Evolutionary conservation across 208 protist genomes (phyloP).

Genomic region (Trypanosoma scelopori): DNA sequence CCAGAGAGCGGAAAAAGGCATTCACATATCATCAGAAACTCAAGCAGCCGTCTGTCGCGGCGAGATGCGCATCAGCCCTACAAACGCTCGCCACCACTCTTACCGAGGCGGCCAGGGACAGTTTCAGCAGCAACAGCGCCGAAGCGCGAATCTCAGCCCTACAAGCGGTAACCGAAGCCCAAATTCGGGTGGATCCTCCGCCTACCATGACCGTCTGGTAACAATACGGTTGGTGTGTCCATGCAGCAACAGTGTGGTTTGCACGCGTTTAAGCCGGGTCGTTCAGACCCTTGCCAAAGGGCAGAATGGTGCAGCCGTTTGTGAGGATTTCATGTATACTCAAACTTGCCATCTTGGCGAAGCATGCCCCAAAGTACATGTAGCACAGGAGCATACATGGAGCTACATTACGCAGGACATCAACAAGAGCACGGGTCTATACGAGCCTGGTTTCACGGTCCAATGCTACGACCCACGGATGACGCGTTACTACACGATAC

Average conservation of each 20-base stretch:
- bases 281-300: slow-evolving; percentile 17
- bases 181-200: not conserved
- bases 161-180: slow-evolving; percentile 9
- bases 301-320: slow-evolving; percentile 38
- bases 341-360: slow-evolving; percentile 59
- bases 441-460: slow-evolving; percentile 59
- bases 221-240: slow-evolving; percentile 30
- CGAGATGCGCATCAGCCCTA: slow-evolving; percentile 5
- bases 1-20: not conserved
- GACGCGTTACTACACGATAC: slow-evolving; percentile 73
- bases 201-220: slow-evolving; percentile 9
- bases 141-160: slow-evolving; percentile 10
- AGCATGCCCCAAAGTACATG: slow-evolving; percentile 76
- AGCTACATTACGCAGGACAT: slow-evolving; percentile 42
- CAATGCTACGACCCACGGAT: slow-evolving; percentile 71
- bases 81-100: not conserved
- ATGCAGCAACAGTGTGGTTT: slow-evolving; percentile 14
- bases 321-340: slow-evolving; percentile 60
- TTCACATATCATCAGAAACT: not conserved
- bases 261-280: slow-evolving; percentile 13
- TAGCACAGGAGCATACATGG: slow-evolving; percentile 76
- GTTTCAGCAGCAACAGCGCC: slow-evolving; percentile 24
- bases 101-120: not conserved
- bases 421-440: slow-evolving; percentile 40
- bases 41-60: not conserved